Evolutionary conservation across 2,329 filamentous ascomycete species (phyloP), one percentile per base, ranked within the genome.

Genomic region (Pseudovirgaria hyperparasitica): DNA sequence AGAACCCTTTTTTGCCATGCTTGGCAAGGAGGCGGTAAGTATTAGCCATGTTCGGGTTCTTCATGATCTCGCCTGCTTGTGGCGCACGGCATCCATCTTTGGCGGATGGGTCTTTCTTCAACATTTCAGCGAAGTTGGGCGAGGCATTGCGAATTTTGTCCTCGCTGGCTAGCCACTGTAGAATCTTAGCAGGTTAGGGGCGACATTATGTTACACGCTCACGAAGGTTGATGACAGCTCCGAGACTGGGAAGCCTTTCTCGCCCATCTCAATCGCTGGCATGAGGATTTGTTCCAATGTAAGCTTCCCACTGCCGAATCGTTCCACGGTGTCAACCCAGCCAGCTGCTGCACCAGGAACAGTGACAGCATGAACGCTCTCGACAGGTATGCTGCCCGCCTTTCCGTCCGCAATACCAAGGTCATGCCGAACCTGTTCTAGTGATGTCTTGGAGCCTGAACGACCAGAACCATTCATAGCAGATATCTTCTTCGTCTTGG

Each of bases 401-500:
- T 69, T 55, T 9, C 66, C 72, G 6, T 71, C 65, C 2, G 65
- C 60, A 9, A 90, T 43, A 0, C 71, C 72, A 14, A 96, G 62
- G 36, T 79, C 75, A 30, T 67, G 65, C 14, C 81, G 70, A 29
- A 92, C 67, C 17, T 62, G 65, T 28, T 84, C 76, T 1, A 92
- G 63, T 0, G 75, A 80, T 36, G 61, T 73, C 19, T 76, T 72
- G 27, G 58, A 64, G 4, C 81, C 75, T 4, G 84, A 72, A 16
- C 90, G 75, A n/a, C 90, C 90, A 2, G 86, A 94, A 12, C 86
- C 90, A 54, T 98, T 98, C 54, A 96, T 62, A 7, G 85, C 82
- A 29, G 75, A 77, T 6, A 96, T 77, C 36, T 80, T 79, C 47
- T 80, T 79, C 0, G 76, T 82, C 41, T 77, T 70, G 22, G 84